A percentile compares a stretch with the other conserved stretches of the same genome.
Evolutionary conservation across 2,329 filamentous ascomycete species (phyloP).

Genomic region (Microsporum canis): DNA sequence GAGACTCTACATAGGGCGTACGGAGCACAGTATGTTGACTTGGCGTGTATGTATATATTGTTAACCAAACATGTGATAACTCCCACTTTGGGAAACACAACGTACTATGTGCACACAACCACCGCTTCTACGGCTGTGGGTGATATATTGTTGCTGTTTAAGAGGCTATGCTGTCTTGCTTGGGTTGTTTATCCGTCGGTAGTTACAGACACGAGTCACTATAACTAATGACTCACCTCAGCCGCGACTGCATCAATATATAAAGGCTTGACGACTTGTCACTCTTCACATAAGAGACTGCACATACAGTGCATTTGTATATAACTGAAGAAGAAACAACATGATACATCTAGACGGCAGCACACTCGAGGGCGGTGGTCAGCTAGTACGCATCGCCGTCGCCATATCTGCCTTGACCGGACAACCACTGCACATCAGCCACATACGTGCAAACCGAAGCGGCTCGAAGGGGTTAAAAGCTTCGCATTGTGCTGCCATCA

Average conservation of each 20-base stretch:
- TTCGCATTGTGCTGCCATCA: slow-evolving; percentile 46
- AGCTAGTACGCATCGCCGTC: slow-evolving; percentile 47
- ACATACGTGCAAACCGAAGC: slow-evolving; percentile 43
- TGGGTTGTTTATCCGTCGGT: too few species aligned
- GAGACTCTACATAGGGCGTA: too few species aligned
- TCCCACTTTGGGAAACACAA: too few species aligned
- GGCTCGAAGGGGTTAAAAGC: slow-evolving; percentile 45
- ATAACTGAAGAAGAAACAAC: not conserved
- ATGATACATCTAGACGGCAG: slow-evolving; percentile 41
- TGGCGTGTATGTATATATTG: too few species aligned
- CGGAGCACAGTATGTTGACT: too few species aligned
- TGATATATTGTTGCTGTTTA: too few species aligned
- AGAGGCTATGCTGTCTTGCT: too few species aligned
- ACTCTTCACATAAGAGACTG: not conserved
- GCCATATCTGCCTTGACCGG: slow-evolving; percentile 44
- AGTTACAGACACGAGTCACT: not conserved
- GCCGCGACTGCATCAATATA: not conserved
- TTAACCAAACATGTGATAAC: too few species aligned
- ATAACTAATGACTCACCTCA: not conserved
- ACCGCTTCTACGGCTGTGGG: too few species aligned
- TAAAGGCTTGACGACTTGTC: not conserved
- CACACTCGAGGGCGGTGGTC: slow-evolving; percentile 51
- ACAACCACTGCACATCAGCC: slow-evolving; percentile 39
- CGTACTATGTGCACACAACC: too few species aligned
- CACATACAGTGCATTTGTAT: slow-evolving; percentile 21